Conservation (phyloP, 768 basidiomycete species). For the Suillus spraguei region DNA sequence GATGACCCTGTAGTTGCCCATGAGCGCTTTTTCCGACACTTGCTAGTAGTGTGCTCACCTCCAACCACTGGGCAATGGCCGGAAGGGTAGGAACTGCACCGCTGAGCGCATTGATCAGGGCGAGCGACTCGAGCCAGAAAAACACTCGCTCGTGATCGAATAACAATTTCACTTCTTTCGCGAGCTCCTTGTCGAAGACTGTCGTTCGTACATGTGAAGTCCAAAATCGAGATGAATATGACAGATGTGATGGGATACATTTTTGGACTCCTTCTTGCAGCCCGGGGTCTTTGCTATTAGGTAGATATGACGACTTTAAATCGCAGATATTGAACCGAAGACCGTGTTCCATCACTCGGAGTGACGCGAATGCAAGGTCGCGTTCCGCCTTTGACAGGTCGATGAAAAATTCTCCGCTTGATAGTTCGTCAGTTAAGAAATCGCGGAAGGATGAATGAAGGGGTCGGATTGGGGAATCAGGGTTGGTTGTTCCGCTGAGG, state of each 20-base stretch:
- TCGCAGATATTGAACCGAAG: constrained; percentile 40
- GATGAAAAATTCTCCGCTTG: constrained; percentile 19
- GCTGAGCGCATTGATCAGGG: neutral
- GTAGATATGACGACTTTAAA: constrained; percentile 31
- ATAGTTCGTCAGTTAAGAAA: constrained; percentile 20
- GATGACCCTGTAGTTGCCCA: neutral
- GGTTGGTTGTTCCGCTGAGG: constrained; percentile 10
- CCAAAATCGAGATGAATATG: constrained; percentile 19
- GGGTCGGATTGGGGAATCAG: constrained; percentile 15
- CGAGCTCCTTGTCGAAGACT: neutral
- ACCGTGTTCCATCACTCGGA: constrained; percentile 31
- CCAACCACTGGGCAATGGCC: neutral
- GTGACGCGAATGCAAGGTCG: constrained; percentile 23
- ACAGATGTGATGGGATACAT: constrained; percentile 8
- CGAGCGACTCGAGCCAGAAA: neutral
- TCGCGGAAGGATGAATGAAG: constrained; percentile 33
- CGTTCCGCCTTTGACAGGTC: constrained; percentile 16
- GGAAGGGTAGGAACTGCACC: neutral
- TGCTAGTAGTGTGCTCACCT: neutral
- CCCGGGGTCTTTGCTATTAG: constrained; percentile 25
- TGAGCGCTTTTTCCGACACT: neutral
- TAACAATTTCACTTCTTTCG: neutral
- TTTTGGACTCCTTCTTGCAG: neutral
- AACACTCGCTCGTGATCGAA: neutral
- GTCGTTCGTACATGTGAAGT: constrained; percentile 10